Percentiles rank a stretch among this genome's conserved stretches.
Conservation (phyloP, 345 rosid genomes). For the Noccaea caerulescens region DNA sequence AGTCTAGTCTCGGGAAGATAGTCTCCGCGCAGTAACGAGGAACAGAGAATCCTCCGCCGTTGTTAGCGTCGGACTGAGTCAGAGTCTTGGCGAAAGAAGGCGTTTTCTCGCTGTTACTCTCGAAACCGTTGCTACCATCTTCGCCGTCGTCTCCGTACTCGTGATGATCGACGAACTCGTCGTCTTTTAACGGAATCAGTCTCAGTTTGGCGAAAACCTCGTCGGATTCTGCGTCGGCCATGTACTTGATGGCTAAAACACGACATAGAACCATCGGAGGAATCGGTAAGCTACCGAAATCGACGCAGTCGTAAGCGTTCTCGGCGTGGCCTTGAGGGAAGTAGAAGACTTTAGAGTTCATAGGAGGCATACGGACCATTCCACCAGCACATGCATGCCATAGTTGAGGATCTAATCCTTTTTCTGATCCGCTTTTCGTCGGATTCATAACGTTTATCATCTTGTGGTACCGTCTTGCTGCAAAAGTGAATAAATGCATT, state of each 20-base stretch:
- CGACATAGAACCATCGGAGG: conserved; percentile 67
- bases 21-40: conserved; percentile 99
- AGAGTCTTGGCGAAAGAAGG: conserved; percentile 93
- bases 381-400: conserved; percentile 99
- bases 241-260: conserved; percentile 65
- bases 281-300: conserved; percentile 53
- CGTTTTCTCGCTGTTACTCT: conserved; percentile 60
- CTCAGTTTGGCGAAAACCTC: conserved; percentile 83
- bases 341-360: conserved; percentile 74
- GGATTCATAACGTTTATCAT: conserved; percentile 59
- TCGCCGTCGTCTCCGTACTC: conserved; percentile 39
- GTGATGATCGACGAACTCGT: conserved; percentile 47
- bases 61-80: conserved; percentile 96
- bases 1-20: conserved; percentile 85
- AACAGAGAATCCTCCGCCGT: conserved; percentile 98
- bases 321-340: conserved; percentile 98
- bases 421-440: conserved; percentile 52
- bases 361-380: conserved; percentile 89
- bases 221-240: conserved; percentile 91
- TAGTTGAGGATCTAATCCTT: conserved; percentile 81
- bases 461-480: conserved; percentile 7
- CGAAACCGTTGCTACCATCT: conserved; percentile 43
- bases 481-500: conserved; percentile 2
- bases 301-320: conserved; percentile 68
- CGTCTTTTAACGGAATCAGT: conserved; percentile 56